phyloP scores from a whole-genome alignment of 345 rosid genomes.

The Arabis hirsuta region DNA sequence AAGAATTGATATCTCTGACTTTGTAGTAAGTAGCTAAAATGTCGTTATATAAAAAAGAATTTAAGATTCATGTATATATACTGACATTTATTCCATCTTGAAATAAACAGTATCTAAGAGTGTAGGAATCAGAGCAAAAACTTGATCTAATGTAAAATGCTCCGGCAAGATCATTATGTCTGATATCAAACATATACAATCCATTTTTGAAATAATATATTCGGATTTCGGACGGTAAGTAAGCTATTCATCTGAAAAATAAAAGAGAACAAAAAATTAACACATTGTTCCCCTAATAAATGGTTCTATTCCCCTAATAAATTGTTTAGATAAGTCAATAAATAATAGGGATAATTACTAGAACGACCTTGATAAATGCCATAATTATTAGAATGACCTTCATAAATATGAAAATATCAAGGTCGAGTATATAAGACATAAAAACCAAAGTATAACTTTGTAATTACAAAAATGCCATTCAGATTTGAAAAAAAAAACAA shows the following conservation, averaged over 20 bases:
- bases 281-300: not conserved
- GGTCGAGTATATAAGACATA: no score
- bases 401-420: no score
- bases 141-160: slow-evolving; percentile 49
- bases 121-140: slow-evolving; percentile 50
- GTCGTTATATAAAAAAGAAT: not conserved
- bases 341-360: no score
- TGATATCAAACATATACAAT: slow-evolving; percentile 62
- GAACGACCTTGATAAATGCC: no score
- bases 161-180: slow-evolving; percentile 61
- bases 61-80: slow-evolving; percentile 1
- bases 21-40: no score
- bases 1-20: not conserved
- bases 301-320: no score
- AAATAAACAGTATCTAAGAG: slow-evolving; percentile 48
- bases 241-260: slow-evolving; percentile 43
- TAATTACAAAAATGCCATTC: no score
- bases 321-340: no score
- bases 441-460: no score
- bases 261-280: not conserved
- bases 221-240: slow-evolving; percentile 54
- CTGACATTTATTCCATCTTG: slow-evolving; percentile 48
- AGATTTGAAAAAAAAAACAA: no score
- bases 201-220: slow-evolving; percentile 50
- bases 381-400: no score